Evolutionary conservation across 2,329 filamentous ascomycete genomes (phyloP), one percentile per base, ranked within the genome.

Genomic region (Corniculantispora saksenae): DNA sequence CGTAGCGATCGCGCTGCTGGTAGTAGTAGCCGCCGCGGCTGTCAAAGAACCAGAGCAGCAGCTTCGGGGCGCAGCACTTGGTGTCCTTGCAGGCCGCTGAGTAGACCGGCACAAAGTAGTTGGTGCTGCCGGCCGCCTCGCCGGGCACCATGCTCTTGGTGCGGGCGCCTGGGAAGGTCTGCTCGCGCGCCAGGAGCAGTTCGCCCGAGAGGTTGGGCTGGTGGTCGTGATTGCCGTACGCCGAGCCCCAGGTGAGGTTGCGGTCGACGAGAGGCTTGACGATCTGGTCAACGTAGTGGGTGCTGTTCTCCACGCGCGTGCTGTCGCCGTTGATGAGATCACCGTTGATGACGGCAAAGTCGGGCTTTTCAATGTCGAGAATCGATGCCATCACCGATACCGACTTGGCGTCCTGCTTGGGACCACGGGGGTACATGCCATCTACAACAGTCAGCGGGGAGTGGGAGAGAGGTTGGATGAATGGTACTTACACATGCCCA

Each of bases 21-120:
- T 82, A 86, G 57, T 80, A 77, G 62, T 79, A 78, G 9, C 88
- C 88, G 45, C 89, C 88, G 21, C 84, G 81, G 64, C 82, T 85
- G 70, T 92, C 90, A 69, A 93, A 91, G 76, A 92, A 92, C 88
- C 89, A 93, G 1, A 93, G 78, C 1, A 92, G 70, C 38, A 83
- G 68, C 56, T 77, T 76, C 0, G 81, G 80, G 1, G 69, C 65
- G 64, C 81, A 82, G 3, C 65, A 47, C 21, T 4, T 0, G 25
- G 27, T 62, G 13, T 66, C 61, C 1, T 69, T 64, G 9, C 64
- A 67, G 66, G 6, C 72, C 67, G 6, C 71, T 0, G 76, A 69
- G 43, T 80, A 82, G 0, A 84, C 79, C 1, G 80, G 79, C 1
- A 84, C 70, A 65, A 81, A 79, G 70, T 83, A 83, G 58, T 84